Conservation (phyloP, 2,329 filamentous ascomycete species). For the Talaromyces sp. region DNA sequence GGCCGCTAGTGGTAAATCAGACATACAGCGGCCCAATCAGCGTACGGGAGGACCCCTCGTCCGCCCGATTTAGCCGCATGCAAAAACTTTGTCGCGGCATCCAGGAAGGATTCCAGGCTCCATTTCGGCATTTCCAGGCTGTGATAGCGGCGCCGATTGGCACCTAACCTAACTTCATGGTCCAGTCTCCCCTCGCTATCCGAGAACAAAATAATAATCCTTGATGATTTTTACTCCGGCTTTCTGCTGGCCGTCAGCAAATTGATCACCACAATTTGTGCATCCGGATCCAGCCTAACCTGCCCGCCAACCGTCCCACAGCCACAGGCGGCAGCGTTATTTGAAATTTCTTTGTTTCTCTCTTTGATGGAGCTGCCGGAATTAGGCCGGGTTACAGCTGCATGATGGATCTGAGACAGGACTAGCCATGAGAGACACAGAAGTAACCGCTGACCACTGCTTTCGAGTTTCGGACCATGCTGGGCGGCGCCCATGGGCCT, state of each 20-base stretch:
- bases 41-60: neutral
- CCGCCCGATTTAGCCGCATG: neutral
- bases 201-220: no score
- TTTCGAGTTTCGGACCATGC: neutral
- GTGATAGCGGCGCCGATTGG: neutral
- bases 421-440: neutral
- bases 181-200: no score
- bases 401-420: neutral
- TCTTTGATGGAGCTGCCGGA: neutral
- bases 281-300: neutral
- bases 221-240: no score
- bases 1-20: neutral
- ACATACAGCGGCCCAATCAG: neutral
- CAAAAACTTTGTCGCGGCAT: neutral
- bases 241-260: no score
- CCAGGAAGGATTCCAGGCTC: no score
- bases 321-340: neutral
- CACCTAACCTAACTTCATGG: no score
- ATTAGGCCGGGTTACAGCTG: neutral
- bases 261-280: no score
- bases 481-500: neutral
- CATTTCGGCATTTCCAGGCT: no score
- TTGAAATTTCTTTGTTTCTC: no score
- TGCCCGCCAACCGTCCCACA: neutral
- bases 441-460: neutral